A percentile compares a stretch with the other conserved stretches of the same genome.
These are phyloP conservation scores for Trametes cubensis DNA, from an alignment of 768 basidiomycete species.

Conservation along the genomic window DNA sequence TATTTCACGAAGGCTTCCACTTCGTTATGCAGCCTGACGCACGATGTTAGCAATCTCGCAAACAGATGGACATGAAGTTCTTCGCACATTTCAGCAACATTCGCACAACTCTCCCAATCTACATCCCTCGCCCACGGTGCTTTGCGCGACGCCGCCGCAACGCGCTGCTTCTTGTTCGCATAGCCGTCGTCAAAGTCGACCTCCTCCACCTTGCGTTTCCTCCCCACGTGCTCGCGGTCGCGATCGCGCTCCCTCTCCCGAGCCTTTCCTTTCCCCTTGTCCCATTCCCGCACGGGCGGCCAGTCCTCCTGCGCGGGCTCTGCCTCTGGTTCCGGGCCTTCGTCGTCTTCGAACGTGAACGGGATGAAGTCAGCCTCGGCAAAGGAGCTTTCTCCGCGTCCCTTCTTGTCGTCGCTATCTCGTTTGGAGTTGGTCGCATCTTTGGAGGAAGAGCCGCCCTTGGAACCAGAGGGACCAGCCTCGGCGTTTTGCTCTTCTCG, in stretches of 20 bases:
- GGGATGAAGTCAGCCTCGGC: conserved; percentile 36
- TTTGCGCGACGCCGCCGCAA: conserved; percentile 54
- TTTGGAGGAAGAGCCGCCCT: background rate
- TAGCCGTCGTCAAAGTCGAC: conserved; percentile 53
- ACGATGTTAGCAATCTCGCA: background rate
- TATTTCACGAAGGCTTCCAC: conserved; percentile 83
- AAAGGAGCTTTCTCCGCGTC: conserved; percentile 15
- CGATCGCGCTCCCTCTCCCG: conserved; percentile 5
- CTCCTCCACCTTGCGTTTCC: conserved; percentile 53
- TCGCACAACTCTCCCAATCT: conserved; percentile 72
- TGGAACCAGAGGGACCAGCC: conserved; percentile 12
- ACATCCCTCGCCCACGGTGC: conserved; percentile 68
- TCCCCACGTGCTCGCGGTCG: conserved; percentile 23
- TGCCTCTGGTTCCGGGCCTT: conserved; percentile 28
- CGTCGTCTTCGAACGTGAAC: conserved; percentile 35
- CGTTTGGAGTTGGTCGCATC: background rate
- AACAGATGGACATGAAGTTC: background rate
- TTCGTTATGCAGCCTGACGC: conserved; percentile 77
- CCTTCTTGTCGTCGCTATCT: background rate
- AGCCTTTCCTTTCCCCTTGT: conserved; percentile 27
- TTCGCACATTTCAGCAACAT: conserved; percentile 84
- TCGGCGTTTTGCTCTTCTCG: conserved; percentile 11
- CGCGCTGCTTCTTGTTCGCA: conserved; percentile 54
- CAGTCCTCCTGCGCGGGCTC: conserved; percentile 14
- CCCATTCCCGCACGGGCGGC: conserved; percentile 31